Percentiles rank a stretch among this genome's conserved stretches.
Evolutionary conservation across 1,284 basidiomycete species (phyloP).

Genomic region (Dichomitus squalens): DNA sequence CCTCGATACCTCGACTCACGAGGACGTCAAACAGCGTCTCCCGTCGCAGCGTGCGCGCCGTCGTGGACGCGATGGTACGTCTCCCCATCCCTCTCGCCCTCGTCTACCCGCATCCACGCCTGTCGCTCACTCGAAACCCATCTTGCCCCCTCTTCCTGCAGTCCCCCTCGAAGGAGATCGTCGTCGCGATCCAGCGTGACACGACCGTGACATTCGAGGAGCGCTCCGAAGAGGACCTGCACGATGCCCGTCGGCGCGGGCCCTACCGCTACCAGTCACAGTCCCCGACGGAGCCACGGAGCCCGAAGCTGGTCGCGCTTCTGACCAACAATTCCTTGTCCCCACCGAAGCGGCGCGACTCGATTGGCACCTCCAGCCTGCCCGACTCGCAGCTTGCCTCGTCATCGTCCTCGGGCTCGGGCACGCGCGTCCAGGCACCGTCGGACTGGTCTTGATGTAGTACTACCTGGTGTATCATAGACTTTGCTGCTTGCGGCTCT

Average conservation of each 20-base stretch:
- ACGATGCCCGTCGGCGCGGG: neutral
- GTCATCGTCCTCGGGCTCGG: neutral
- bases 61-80: neutral
- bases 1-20: neutral
- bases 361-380: neutral
- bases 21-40: neutral
- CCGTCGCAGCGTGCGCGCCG: neutral
- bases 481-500: neutral
- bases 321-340: neutral
- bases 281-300: neutral
- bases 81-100: neutral
- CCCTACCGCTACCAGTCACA: neutral
- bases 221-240: neutral
- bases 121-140: neutral
- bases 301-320: neutral
- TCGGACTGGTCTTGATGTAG: neutral
- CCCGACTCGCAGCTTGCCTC: neutral
- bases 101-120: neutral
- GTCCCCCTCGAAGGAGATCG: constrained; percentile 4
- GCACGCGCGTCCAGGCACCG: neutral
- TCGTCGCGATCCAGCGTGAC: constrained; percentile 17
- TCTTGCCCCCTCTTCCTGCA: neutral
- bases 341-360: neutral
- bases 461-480: neutral
- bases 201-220: constrained; percentile 16